Base-by-base conservation (phyloP, 2,329 filamentous ascomycete genomes). In the Emmonsia crescens region DNA sequence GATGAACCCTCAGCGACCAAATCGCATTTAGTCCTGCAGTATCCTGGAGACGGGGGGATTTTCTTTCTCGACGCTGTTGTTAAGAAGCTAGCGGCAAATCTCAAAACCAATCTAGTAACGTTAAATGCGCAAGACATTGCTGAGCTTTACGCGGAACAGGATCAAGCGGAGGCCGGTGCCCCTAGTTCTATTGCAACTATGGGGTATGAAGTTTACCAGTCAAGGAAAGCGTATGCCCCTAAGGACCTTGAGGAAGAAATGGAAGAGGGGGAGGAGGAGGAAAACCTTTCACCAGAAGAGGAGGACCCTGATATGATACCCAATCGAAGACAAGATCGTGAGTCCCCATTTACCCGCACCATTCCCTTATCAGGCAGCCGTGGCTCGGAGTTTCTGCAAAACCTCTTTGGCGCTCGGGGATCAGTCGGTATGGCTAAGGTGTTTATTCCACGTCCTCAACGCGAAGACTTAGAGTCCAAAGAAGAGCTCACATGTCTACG, bases 31-130 rank as follows among this genome's bases (percentile, higher is more conserved):
- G 77, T 83, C 5, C 73, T 88, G 14, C 81, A 85, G 61, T 86
- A 84, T 64, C 83, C 84, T 1, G 78, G 79, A 31, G 78, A 81
- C 49, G 80, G 82, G 55, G 81, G 78, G 46, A 82, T 79, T 61
- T 71, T 73, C 55, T 80, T 82, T 64, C 73, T 89, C 42, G 81
- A 86, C 64, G 74, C 77, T 3, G 76, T 89, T n/a, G 82, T 92
- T 1, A 79, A 83, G 63, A 80, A 83, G 58, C 76, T 88, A 51
- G 88, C 88, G 0, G 76, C 77, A 14, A 80, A 84, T 40, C 76
- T 88, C 76, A 67, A 71, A 14, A 70, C 74, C 33, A 74, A 78
- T 64, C 59, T 78, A 59, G 69, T 78, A 52, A 77, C 73, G 0
- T 69, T 79, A 54, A 75, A 77, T 65, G 76, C 76, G 19, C 76